phyloP scores from a whole-genome alignment of 371 early-diverging fungal species.

The Lichtheimia ramosa region DNA sequence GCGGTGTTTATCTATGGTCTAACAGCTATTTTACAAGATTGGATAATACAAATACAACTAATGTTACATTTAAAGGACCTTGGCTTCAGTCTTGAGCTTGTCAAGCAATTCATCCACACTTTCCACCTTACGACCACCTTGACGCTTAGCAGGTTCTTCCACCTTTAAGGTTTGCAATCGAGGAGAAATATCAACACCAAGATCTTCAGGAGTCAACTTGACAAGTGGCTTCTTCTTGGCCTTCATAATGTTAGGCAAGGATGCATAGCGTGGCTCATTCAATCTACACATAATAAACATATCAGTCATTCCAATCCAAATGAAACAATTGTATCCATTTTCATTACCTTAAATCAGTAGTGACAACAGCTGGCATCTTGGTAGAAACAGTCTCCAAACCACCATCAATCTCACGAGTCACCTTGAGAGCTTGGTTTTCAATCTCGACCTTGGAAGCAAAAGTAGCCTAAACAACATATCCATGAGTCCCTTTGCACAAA shows the following conservation, averaged over 20 bases:
- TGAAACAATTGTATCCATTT: neutral
- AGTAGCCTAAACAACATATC: slow-evolving; percentile 68
- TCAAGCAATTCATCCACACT: slow-evolving; percentile 91
- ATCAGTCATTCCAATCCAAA: no score
- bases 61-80: slow-evolving; percentile 39
- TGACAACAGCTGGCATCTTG: slow-evolving; percentile 88
- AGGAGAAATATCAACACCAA: slow-evolving; percentile 85
- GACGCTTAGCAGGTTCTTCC: slow-evolving; percentile 92
- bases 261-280: slow-evolving; percentile 95
- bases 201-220: slow-evolving; percentile 79
- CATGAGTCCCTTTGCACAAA: neutral
- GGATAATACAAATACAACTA: neutral
- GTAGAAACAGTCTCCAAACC: slow-evolving; percentile 90
- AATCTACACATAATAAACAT: slow-evolving; percentile 50
- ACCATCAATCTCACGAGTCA: slow-evolving; percentile 96
- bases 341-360: slow-evolving; percentile 91
- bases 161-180: slow-evolving; percentile 86
- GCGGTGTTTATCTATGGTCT: neutral
- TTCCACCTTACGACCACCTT: slow-evolving; percentile 92
- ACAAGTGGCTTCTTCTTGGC: slow-evolving; percentile 98
- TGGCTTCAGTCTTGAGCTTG: slow-evolving; percentile 79
- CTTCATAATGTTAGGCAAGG: slow-evolving; percentile 96
- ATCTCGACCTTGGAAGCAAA: slow-evolving; percentile 96
- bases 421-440: slow-evolving; percentile 67
- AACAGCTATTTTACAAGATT: neutral